These are phyloP conservation scores for Collybia sordida DNA, from an alignment of 768 basidiomycete genomes.

Conservation along the genomic window DNA sequence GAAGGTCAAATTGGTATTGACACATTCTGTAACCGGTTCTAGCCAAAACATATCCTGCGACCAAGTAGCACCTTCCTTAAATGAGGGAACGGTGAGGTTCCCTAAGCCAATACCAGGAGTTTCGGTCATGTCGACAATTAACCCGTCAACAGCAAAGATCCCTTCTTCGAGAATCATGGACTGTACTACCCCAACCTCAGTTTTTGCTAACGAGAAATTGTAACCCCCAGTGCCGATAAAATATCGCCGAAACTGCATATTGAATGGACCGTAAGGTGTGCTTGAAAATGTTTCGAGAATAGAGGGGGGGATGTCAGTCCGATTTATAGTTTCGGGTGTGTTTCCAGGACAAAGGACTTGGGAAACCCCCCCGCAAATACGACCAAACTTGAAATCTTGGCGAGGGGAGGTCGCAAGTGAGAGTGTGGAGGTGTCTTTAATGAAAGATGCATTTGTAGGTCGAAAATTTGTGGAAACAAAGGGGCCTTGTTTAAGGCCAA, in stretches of 20 bases:
- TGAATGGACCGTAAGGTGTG: conserved; percentile 18
- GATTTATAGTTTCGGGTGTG: conserved; percentile 4
- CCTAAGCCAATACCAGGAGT: conserved; percentile 17
- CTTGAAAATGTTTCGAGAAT: conserved; percentile 15
- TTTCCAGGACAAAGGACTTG: conserved; percentile 16
- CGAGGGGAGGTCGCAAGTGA: not conserved
- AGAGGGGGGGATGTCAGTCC: conserved; percentile 12
- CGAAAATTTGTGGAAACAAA: not conserved
- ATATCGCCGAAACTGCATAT: conserved; percentile 20
- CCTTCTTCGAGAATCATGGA: conserved; percentile 17
- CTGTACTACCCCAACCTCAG: conserved; percentile 8
- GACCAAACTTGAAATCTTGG: conserved; percentile 11
- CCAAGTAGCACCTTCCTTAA: conserved; percentile 14
- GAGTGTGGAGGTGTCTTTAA: conserved; percentile 17
- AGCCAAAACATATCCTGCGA: conserved; percentile 22
- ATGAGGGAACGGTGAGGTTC: conserved; percentile 13
- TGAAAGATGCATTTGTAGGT: conserved; percentile 6
- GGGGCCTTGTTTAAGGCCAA: conserved; percentile 18
- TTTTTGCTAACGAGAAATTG: conserved; percentile 6
- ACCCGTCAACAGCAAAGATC: conserved; percentile 15
- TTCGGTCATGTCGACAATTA: conserved; percentile 17
- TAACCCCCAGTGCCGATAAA: conserved; percentile 12
- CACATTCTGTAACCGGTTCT: conserved; percentile 19
- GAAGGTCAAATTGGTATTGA: conserved; percentile 21
- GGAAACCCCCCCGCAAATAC: conserved; percentile 13